These are phyloP conservation scores for Rhodotorula babjevae DNA, from an alignment of 768 basidiomycete species.

Conservation along the genomic window DNA sequence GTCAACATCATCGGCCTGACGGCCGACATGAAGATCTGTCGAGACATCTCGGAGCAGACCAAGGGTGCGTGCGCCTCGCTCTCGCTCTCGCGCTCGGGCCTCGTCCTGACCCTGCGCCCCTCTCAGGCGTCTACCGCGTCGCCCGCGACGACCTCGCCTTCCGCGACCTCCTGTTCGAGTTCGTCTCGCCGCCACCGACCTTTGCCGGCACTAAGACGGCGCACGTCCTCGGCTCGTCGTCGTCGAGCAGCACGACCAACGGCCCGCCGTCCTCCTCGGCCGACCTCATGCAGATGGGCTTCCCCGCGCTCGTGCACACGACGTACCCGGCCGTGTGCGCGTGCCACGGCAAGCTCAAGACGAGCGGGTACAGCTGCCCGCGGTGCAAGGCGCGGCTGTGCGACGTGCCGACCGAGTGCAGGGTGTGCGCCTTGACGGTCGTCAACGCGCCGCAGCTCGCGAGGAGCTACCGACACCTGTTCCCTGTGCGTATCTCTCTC, in stretches of 20 bases:
- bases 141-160: constrained; percentile 97
- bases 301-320: constrained; percentile 78
- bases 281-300: constrained; percentile 99
- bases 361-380: constrained; percentile 90
- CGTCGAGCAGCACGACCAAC: constrained; percentile 42
- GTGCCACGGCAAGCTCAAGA: constrained; percentile 87
- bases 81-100: neutral
- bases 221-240: constrained; percentile 52
- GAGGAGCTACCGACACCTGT: constrained; percentile 88
- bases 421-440: constrained; percentile 94
- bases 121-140: constrained; percentile 68
- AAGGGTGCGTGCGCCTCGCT: constrained; percentile 61
- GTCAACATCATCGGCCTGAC: constrained; percentile 90
- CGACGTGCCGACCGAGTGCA: constrained; percentile 96
- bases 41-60: constrained; percentile 83
- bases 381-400: constrained; percentile 88
- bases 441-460: constrained; percentile 96
- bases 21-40: constrained; percentile 97
- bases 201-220: constrained; percentile 35
- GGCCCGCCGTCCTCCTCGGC: constrained; percentile 55
- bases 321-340: constrained; percentile 80
- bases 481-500: constrained; percentile 61
- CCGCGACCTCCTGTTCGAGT: constrained; percentile 90
- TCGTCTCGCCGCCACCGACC: constrained; percentile 83
- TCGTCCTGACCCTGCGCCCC: neutral